Percentiles rank a stretch among this genome's conserved stretches.
phyloP scores from a whole-genome alignment of 768 basidiomycete genomes.

The Boletus bicolor region DNA sequence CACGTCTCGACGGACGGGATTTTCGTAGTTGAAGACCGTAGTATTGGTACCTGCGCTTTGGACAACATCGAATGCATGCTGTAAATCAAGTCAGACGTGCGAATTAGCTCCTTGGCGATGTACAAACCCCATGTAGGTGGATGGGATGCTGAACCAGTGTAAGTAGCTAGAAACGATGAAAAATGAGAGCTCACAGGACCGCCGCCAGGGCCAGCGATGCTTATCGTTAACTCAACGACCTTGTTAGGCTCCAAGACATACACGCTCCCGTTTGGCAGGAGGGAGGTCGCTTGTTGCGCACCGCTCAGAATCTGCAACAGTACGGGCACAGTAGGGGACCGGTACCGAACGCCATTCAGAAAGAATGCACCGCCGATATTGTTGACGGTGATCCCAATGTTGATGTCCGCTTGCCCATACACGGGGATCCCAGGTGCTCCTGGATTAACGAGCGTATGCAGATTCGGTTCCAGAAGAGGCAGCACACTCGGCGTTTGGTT shows the following conservation, averaged over 20 bases:
- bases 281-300: slow-evolving; percentile 28
- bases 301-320: slow-evolving; percentile 45
- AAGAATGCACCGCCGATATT: slow-evolving; percentile 8
- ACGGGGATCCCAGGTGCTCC: slow-evolving; percentile 38
- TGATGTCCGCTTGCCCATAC: slow-evolving; percentile 41
- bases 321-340: slow-evolving; percentile 38
- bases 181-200: slow-evolving; percentile 23
- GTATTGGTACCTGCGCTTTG: slow-evolving; percentile 25
- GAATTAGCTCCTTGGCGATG: background rate
- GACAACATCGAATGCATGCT: slow-evolving; percentile 38
- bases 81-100: background rate
- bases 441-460: slow-evolving; percentile 25
- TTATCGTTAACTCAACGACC: slow-evolving; percentile 28
- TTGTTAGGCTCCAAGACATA: slow-evolving; percentile 23
- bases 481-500: slow-evolving; percentile 19
- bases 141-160: slow-evolving; percentile 24
- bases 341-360: slow-evolving; percentile 15
- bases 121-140: slow-evolving; percentile 29
- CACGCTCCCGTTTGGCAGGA: slow-evolving; percentile 28
- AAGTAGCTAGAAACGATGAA: background rate
- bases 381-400: slow-evolving; percentile 23
- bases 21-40: slow-evolving; percentile 30
- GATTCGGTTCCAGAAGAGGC: slow-evolving; percentile 32
- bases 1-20: slow-evolving; percentile 38
- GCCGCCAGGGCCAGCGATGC: background rate